Conservation (phyloP, 352 stramenopile genomes). For the Phytophthora agathidicida region DNA sequence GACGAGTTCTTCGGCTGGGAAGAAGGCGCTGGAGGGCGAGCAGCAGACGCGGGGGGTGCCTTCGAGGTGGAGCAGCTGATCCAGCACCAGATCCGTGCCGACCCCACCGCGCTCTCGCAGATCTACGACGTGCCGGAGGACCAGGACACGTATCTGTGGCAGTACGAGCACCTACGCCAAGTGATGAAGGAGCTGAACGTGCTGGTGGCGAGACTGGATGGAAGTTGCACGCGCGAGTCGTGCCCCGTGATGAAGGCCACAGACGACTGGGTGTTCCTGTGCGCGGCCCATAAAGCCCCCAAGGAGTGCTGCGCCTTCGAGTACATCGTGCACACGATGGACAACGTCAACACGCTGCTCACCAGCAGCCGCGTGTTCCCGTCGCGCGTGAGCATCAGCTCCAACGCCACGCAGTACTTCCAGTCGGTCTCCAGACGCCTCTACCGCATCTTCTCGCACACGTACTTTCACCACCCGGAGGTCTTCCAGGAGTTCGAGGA, state of each 20-base stretch:
- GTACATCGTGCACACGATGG: constrained; percentile 88
- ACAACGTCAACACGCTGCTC: constrained; percentile 88
- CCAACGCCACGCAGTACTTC: constrained; percentile 87
- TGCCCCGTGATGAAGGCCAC: constrained; percentile 86
- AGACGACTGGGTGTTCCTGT: constrained; percentile 88
- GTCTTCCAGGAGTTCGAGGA: constrained; percentile 80
- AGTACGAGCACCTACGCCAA: constrained; percentile 86
- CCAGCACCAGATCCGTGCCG: constrained; percentile 66
- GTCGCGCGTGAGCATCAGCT: constrained; percentile 76
- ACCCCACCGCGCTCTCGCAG: constrained; percentile 58
- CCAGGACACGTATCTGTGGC: constrained; percentile 86
- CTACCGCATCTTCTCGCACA: constrained; percentile 89
- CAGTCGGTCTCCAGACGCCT: constrained; percentile 80
- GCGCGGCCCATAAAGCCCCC: constrained; percentile 80
- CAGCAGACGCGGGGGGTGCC: constrained; percentile 47
- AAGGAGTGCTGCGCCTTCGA: constrained; percentile 88
- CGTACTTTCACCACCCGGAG: constrained; percentile 82
- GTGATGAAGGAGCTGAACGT: constrained; percentile 88
- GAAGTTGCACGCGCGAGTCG: constrained; percentile 68
- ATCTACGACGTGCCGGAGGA: constrained; percentile 82
- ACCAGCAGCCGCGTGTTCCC: constrained; percentile 84
- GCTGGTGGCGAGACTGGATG: constrained; percentile 69
- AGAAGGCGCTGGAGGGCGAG: constrained; percentile 17
- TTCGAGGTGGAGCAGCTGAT: constrained; percentile 85
- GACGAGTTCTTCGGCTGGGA: constrained; percentile 87